Evolutionary conservation across 2,329 filamentous ascomycete genomes (phyloP).

Genomic region (Magnaporthiopsis incrustans): DNA sequence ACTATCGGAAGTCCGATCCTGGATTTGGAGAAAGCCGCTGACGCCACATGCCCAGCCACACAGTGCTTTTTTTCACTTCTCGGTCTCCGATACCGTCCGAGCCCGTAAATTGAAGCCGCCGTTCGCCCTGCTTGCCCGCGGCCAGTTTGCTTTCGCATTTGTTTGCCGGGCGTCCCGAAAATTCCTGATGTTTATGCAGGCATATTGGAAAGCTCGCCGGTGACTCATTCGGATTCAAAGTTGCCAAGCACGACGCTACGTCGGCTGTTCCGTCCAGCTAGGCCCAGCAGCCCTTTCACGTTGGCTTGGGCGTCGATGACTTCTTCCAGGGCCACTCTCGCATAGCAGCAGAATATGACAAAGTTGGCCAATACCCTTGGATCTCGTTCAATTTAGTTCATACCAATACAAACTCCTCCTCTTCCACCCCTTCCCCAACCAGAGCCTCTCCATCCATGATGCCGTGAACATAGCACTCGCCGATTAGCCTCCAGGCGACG

Average conservation of each 20-base stretch:
- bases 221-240: neutral
- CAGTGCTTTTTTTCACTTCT: neutral
- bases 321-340: no score
- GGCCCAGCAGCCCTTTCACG: no score
- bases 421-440: neutral
- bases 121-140: no score
- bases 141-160: neutral
- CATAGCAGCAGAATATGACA: no score
- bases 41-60: neutral
- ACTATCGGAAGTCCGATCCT: neutral
- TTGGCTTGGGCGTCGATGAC: no score
- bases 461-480: constrained; percentile 1
- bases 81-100: neutral
- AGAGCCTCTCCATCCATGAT: constrained; percentile 1
- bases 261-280: neutral
- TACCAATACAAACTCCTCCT: neutral
- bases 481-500: neutral
- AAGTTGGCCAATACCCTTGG: no score
- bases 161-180: neutral
- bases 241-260: neutral
- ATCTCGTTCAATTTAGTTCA: neutral
- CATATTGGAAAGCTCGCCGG: neutral
- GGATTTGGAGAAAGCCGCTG: no score
- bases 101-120: neutral
- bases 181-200: neutral